These are phyloP conservation scores for Mallotus japonicus DNA, from an alignment of 441 rosid species.

Conservation along the genomic window DNA sequence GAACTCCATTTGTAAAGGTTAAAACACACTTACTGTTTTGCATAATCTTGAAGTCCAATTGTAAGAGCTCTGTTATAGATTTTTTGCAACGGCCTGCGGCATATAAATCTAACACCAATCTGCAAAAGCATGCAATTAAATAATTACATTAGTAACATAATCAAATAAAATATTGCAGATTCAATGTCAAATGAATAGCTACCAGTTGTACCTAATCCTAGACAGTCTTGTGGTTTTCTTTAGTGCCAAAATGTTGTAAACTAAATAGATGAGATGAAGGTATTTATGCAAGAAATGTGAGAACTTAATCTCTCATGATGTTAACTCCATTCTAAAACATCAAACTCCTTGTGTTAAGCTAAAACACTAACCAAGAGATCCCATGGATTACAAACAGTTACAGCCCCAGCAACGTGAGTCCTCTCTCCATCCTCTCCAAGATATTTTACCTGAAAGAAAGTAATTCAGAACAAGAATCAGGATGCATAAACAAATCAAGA, in stretches of 20 bases:
- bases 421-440: slow-evolving; percentile 77
- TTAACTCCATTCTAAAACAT: not conserved
- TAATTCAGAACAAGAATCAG: slow-evolving; percentile 2
- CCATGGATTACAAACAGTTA: slow-evolving; percentile 84
- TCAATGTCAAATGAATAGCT: not conserved
- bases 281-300: slow-evolving; percentile 1
- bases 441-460: slow-evolving; percentile 70
- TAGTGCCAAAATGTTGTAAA: not conserved
- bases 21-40: slow-evolving; percentile 64
- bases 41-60: slow-evolving; percentile 89
- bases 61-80: slow-evolving; percentile 74
- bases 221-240: not conserved
- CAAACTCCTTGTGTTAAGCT: not conserved
- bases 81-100: slow-evolving; percentile 65
- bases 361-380: slow-evolving; percentile 75
- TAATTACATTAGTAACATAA: not conserved
- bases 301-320: not conserved
- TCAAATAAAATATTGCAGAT: not conserved
- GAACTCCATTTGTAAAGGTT: slow-evolving; percentile 6
- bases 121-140: slow-evolving; percentile 28
- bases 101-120: slow-evolving; percentile 88
- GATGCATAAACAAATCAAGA: not conserved
- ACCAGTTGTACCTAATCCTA: not conserved
- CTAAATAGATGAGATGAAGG: not conserved
- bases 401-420: slow-evolving; percentile 73